Conservation (phyloP, 805 yeast species). For the Candida ficus region DNA sequence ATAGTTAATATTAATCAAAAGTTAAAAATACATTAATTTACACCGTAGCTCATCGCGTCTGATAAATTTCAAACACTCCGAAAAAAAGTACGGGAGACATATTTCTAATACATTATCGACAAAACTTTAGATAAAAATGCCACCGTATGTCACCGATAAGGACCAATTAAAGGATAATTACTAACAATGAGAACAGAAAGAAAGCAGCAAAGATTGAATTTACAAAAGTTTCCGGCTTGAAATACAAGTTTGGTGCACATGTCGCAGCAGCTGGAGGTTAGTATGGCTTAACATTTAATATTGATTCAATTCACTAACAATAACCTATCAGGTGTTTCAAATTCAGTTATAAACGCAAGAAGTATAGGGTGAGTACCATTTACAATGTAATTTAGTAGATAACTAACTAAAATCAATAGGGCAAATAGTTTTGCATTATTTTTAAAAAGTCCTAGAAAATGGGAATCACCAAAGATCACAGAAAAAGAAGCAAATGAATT, state of each 20-base stretch:
- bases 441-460: slow-evolving; percentile 82
- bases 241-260: slow-evolving; percentile 81
- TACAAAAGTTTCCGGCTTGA: slow-evolving; percentile 38
- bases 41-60: background rate
- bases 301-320: background rate
- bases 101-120: background rate
- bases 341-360: slow-evolving; percentile 56
- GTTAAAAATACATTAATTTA: background rate
- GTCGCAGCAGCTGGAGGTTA: slow-evolving; percentile 76
- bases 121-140: slow-evolving; percentile 11
- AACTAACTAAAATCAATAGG: slow-evolving; percentile 21
- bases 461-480: slow-evolving; percentile 79
- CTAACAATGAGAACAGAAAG: slow-evolving; percentile 12
- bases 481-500: slow-evolving; percentile 66
- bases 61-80: too few relatives aligned
- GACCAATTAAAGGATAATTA: background rate
- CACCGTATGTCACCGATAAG: slow-evolving; percentile 15
- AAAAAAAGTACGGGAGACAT: background rate
- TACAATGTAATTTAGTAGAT: background rate
- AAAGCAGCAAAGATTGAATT: slow-evolving; percentile 26
- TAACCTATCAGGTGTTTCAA: slow-evolving; percentile 41
- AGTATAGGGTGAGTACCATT: slow-evolving; percentile 36
- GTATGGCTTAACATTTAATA: background rate
- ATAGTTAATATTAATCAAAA: background rate
- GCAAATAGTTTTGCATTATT: slow-evolving; percentile 89